Conservation (phyloP, 768 basidiomycete genomes). For the Lentinula lateritia region DNA sequence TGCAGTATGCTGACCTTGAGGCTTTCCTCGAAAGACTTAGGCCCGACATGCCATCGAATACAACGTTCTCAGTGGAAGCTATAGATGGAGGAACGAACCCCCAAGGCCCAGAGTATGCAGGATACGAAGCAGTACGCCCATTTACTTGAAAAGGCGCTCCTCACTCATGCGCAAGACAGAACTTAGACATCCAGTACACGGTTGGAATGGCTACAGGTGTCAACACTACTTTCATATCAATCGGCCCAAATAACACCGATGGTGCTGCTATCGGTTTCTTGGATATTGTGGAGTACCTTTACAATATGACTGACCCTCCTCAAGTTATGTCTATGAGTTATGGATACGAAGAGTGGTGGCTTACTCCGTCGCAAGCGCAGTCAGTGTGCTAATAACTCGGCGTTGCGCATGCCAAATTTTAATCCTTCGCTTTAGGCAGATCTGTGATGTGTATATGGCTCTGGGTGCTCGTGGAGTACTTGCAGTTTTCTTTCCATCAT, state of each 20-base stretch:
- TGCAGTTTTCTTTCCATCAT: constrained; percentile 23
- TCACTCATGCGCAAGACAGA: background rate
- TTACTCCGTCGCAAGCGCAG: constrained; percentile 2
- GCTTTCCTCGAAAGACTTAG: constrained; percentile 16
- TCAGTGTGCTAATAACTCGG: background rate
- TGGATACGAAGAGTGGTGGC: constrained; percentile 5
- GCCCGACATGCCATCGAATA: constrained; percentile 16
- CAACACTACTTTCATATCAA: constrained; percentile 18
- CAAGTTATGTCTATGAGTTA: constrained; percentile 7
- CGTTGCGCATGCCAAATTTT: background rate
- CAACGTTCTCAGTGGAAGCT: constrained; percentile 16
- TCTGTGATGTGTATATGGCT: constrained; percentile 11
- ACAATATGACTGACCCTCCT: constrained; percentile 2
- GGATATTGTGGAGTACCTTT: constrained; percentile 8
- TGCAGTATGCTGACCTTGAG: constrained; percentile 11
- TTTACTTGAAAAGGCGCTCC: background rate
- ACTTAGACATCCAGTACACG: constrained; percentile 21
- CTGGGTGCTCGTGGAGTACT: constrained; percentile 38
- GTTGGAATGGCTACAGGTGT: constrained; percentile 21
- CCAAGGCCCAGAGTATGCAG: constrained; percentile 15
- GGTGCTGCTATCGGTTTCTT: constrained; percentile 13
- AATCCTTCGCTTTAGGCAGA: background rate
- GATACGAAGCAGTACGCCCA: constrained; percentile 20
- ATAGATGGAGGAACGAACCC: constrained; percentile 22
- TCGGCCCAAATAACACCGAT: constrained; percentile 15